A percentile compares a stretch with the other conserved stretches of the same genome.
Conservation (phyloP, 345 rosid species). For the Cardamine occulta region DNA sequence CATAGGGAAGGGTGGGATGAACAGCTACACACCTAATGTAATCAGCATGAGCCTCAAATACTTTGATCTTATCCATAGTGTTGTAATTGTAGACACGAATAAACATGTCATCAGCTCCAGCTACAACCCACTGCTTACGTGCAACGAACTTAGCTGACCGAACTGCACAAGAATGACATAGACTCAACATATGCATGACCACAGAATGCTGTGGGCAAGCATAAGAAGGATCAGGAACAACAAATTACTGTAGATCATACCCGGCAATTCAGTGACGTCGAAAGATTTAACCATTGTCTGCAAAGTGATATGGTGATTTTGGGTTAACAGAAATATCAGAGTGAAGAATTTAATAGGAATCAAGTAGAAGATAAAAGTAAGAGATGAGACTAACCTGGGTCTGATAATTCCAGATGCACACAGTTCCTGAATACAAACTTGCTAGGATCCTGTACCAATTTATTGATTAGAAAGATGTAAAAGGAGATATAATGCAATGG, state of each 20-base stretch:
- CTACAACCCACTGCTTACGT: constrained; percentile 83
- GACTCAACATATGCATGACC: constrained; percentile 21
- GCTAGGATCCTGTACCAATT: constrained; percentile 57
- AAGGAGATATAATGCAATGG: constrained; percentile 11
- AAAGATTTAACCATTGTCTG: constrained; percentile 84
- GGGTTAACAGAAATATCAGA: constrained; percentile 31
- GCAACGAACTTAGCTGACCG: constrained; percentile 90
- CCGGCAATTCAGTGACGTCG: constrained; percentile 86
- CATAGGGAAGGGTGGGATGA: constrained; percentile 75
- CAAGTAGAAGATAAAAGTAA: constrained; percentile 7
- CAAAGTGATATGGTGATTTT: constrained; percentile 26
- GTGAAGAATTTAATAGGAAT: not conserved
- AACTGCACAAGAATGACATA: constrained; percentile 54
- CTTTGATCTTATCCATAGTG: constrained; percentile 78
- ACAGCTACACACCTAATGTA: constrained; percentile 79
- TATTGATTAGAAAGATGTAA: not conserved
- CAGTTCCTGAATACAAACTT: constrained; percentile 66
- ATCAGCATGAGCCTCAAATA: constrained; percentile 83
- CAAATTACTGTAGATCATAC: constrained; percentile 45
- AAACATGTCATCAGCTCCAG: constrained; percentile 83
- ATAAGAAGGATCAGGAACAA: constrained; percentile 9
- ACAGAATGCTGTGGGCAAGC: constrained; percentile 7
- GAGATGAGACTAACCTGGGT: constrained; percentile 62
- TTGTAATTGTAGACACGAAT: constrained; percentile 80
- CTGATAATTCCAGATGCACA: constrained; percentile 72